A percentile compares a stretch with the other conserved stretches of the same genome.
phyloP scores from a whole-genome alignment of 768 basidiomycete species.

The Cystofilobasidium bisporidii region DNA sequence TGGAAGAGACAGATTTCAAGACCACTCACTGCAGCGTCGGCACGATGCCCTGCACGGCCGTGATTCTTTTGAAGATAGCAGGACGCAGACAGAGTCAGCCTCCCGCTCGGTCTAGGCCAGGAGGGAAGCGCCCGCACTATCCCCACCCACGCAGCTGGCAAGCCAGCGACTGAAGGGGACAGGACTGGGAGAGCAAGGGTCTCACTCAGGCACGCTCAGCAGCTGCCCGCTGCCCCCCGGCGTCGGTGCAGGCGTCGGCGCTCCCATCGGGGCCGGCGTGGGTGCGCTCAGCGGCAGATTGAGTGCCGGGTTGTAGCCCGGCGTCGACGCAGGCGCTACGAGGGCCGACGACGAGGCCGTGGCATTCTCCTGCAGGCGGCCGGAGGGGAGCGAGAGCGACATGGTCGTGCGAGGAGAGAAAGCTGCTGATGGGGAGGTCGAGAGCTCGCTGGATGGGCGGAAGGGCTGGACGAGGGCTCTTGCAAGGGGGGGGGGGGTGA shows the following conservation, averaged over 20 bases:
- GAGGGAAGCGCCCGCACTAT: background rate
- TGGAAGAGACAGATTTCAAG: too few relatives aligned
- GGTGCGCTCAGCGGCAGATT: background rate
- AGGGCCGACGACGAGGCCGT: slow-evolving; percentile 1
- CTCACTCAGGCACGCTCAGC: slow-evolving; percentile 26
- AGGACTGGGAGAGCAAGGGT: background rate
- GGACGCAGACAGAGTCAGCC: background rate
- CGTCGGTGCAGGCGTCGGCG: slow-evolving; percentile 19
- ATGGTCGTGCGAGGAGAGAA: background rate
- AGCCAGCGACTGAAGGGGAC: too few relatives aligned
- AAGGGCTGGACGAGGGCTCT: background rate
- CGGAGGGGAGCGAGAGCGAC: slow-evolving; percentile 1
- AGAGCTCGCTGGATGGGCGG: background rate
- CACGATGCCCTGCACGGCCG: slow-evolving; percentile 93
- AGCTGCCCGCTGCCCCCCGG: slow-evolving; percentile 9
- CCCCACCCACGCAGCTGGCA: too few relatives aligned
- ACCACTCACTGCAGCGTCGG: slow-evolving; percentile 86
- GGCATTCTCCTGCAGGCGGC: background rate
- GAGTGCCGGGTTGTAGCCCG: slow-evolving; percentile 7
- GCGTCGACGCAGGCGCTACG: background rate
- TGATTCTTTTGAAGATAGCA: slow-evolving; percentile 47
- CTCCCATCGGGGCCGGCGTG: background rate
- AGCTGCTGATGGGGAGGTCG: background rate
- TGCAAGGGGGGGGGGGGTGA: too few relatives aligned
- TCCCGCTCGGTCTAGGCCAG: background rate